A percentile compares a stretch with the other conserved stretches of the same genome.
These are phyloP conservation scores for Solanum boliviense DNA, from an alignment of 257 asterid genomes.

Conservation along the genomic window DNA sequence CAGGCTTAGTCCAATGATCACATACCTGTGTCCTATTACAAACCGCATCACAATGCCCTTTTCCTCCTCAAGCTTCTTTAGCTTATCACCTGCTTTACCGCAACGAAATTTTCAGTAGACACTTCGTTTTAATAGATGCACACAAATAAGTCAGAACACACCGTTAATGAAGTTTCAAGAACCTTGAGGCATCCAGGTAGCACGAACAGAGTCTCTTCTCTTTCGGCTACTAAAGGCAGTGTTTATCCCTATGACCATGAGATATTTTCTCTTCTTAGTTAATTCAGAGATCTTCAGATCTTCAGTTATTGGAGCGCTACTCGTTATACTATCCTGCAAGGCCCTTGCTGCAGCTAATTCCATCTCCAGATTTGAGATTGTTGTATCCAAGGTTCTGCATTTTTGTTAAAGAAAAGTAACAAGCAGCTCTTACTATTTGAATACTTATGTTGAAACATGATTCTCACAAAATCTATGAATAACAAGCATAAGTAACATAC, in stretches of 20 bases:
- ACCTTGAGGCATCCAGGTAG: slow-evolving; percentile 91
- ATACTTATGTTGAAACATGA: not conserved
- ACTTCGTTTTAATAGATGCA: not conserved
- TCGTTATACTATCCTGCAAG: slow-evolving; percentile 57
- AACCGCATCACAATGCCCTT: slow-evolving; percentile 45
- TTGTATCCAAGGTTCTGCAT: slow-evolving; percentile 65
- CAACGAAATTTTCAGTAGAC: not conserved
- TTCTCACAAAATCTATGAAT: not conserved
- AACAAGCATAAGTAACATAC: slow-evolving; percentile 33
- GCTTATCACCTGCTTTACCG: slow-evolving; percentile 29
- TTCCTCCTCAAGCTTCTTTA: slow-evolving; percentile 50
- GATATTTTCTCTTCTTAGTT: slow-evolving; percentile 53
- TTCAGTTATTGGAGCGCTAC: slow-evolving; percentile 65
- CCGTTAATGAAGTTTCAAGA: slow-evolving; percentile 5
- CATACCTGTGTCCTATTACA: slow-evolving; percentile 53
- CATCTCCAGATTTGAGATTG: slow-evolving; percentile 77
- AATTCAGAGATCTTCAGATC: slow-evolving; percentile 46
- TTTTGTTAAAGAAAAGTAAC: not conserved
- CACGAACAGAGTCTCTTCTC: slow-evolving; percentile 85
- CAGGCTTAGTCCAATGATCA: not conserved
- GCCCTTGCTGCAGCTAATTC: slow-evolving; percentile 87
- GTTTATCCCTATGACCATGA: slow-evolving; percentile 71
- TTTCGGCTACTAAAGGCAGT: slow-evolving; percentile 89
- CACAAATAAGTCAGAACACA: not conserved
- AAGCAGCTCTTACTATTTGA: not conserved